Base-by-base conservation (phyloP, 768 basidiomycete species). In the Tricholoma terreum region DNA sequence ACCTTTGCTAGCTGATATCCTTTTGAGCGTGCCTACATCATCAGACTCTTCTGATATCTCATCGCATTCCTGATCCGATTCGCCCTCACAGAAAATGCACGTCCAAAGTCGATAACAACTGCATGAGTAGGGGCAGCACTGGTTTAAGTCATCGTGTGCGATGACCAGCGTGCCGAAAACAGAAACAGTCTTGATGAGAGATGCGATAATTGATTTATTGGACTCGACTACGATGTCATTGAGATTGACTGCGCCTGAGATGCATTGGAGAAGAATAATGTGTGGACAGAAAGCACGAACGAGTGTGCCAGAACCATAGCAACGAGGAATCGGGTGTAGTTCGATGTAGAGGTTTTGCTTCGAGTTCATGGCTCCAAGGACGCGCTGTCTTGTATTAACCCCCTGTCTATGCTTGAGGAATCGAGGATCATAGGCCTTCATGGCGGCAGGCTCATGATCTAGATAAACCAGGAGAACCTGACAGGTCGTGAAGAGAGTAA, bases 11-110 rank as follows among this genome's bases (percentile, higher is more conserved):
- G n/a, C n/a, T n/a, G n/a, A n/a, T n/a, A n/a, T n/a, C n/a, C n/a
- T n/a, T n/a, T n/a, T n/a, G n/a, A n/a, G n/a, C n/a, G n/a, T n/a
- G n/a, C n/a, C n/a, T n/a, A n/a, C n/a, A n/a, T n/a, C n/a, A n/a
- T n/a, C n/a, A n/a, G n/a, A n/a, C 40, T 9, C 19, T 42, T 42
- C 21, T 3, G 21, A 4, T 6, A 42, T 42, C 40, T 42, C 40
- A 15, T 42, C 19, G 17, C 40, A 42, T 42, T 42, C 17, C 40
- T 42, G 12, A 19, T 42, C 40, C 8, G 40, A 42, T 21, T 42
- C 40, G 3, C 14, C 40, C 52, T 58, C 40, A 62, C 58, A 45
- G 52, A 50, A 58, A 61, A 42, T 42, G 40, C 55, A 52, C 54
- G 21, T 24, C 34, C 48, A 24, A 42, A 8, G 46, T 27, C 9